Conservation (phyloP, 2,329 filamentous ascomycete genomes). For the Ceratocystis huliohia region DNA sequence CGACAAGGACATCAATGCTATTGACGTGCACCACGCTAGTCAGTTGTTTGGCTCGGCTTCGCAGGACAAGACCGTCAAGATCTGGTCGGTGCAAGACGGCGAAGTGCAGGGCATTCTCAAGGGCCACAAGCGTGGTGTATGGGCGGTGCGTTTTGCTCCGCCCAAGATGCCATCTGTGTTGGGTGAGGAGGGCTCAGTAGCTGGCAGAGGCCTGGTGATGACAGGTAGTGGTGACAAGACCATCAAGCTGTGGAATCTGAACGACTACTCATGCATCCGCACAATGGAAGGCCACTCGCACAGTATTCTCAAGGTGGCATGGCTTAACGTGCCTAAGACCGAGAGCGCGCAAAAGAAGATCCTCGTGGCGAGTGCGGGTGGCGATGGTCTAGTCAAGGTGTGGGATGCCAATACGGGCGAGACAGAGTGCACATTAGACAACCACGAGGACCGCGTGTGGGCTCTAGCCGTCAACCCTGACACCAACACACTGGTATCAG, state of each 20-base stretch:
- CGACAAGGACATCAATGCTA: conserved; percentile 96
- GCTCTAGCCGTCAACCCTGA: conserved; percentile 61
- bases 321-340: conserved; percentile 49
- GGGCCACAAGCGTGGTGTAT: conserved; percentile 89
- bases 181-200: conserved; percentile 57
- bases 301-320: conserved; percentile 84
- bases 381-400: conserved; percentile 89
- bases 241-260: conserved; percentile 84
- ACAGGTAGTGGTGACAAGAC: conserved; percentile 95
- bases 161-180: conserved; percentile 60
- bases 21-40: conserved; percentile 62
- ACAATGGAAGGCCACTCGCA: conserved; percentile 96
- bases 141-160: conserved; percentile 86
- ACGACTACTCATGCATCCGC: conserved; percentile 81
- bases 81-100: conserved; percentile 83
- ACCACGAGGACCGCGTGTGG: conserved; percentile 94
- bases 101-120: conserved; percentile 82
- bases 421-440: conserved; percentile 79
- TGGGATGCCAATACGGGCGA: conserved; percentile 86
- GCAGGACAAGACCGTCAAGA: conserved; percentile 92
- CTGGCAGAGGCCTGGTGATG: conserved; percentile 67
- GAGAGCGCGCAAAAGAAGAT: conserved; percentile 44
- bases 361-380: conserved; percentile 73
- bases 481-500: conserved; percentile 68
- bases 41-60: conserved; percentile 91